These are phyloP conservation scores for Trametes polyzona DNA, from an alignment of 1,284 basidiomycete genomes.

Conservation along the genomic window DNA sequence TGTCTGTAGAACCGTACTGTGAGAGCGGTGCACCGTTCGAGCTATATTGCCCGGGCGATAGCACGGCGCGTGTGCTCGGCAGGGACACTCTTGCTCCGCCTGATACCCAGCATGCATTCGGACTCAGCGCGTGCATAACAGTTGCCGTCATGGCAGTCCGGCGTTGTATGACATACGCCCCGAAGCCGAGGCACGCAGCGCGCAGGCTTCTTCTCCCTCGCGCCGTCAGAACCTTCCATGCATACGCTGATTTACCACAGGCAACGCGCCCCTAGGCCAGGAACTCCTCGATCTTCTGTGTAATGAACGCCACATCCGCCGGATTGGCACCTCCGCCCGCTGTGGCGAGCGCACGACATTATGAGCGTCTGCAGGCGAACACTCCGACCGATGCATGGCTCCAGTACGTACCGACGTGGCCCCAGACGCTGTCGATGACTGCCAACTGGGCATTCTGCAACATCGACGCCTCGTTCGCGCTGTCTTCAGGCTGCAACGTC, in stretches of 20 bases:
- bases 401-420: slow-evolving; percentile 21
- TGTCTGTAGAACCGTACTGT: neutral
- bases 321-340: slow-evolving; percentile 25
- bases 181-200: neutral
- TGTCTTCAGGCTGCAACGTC: slow-evolving; percentile 22
- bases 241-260: slow-evolving; percentile 7
- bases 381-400: neutral
- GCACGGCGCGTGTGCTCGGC: neutral
- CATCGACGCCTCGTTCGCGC: slow-evolving; percentile 19
- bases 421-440: slow-evolving; percentile 27
- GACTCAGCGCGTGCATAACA: neutral
- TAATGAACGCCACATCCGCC: slow-evolving; percentile 23
- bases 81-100: neutral
- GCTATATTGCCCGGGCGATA: slow-evolving; percentile 1
- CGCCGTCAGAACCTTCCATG: slow-evolving; percentile 4
- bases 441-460: slow-evolving; percentile 17
- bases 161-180: neutral
- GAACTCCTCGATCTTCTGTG: slow-evolving; percentile 22
- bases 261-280: slow-evolving; percentile 1
- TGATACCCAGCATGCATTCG: neutral
- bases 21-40: neutral
- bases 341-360: neutral
- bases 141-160: neutral
- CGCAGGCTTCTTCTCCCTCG: neutral
- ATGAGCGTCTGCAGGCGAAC: neutral